Percentiles rank a stretch among this genome's conserved stretches.
These are phyloP conservation scores for Daldinia grandis DNA, from an alignment of 495 filamentous ascomycete species.

Conservation along the genomic window DNA sequence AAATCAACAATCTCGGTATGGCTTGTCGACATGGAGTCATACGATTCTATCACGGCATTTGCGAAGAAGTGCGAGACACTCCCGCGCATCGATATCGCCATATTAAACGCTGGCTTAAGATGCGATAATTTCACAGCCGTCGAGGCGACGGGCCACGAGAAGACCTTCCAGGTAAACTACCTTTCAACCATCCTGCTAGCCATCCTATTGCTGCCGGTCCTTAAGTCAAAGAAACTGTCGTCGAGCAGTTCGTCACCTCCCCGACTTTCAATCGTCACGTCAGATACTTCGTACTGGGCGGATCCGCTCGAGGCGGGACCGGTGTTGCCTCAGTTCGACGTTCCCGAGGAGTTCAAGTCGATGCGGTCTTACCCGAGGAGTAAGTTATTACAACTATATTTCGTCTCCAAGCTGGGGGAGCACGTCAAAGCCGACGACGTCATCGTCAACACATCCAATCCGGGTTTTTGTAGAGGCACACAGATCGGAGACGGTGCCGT, in stretches of 20 bases:
- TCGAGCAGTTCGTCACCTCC: slow-evolving; percentile 34
- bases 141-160: slow-evolving; percentile 56
- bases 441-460: slow-evolving; percentile 58
- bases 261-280: slow-evolving; percentile 52
- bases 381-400: slow-evolving; percentile 53
- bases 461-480: slow-evolving; percentile 53
- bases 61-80: slow-evolving; percentile 50
- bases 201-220: slow-evolving; percentile 56
- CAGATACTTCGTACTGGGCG: slow-evolving; percentile 47
- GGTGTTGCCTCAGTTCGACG: slow-evolving; percentile 50
- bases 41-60: slow-evolving; percentile 56
- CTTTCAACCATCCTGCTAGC: slow-evolving; percentile 56
- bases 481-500: slow-evolving; percentile 41
- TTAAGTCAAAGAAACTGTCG: slow-evolving; percentile 48
- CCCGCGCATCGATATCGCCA: slow-evolving; percentile 53
- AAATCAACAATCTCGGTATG: slow-evolving; percentile 53
- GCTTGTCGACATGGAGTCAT: slow-evolving; percentile 60
- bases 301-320: slow-evolving; percentile 47
- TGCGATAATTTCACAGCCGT: slow-evolving; percentile 40
- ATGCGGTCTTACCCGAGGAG: slow-evolving; percentile 47
- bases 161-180: slow-evolving; percentile 52
- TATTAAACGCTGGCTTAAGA: slow-evolving; percentile 62
- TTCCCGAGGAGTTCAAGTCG: slow-evolving; percentile 34
- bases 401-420: slow-evolving; percentile 53
- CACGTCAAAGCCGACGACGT: slow-evolving; percentile 52